Conservation (phyloP, 1,284 basidiomycete species). For the Apiotrichum siamense region DNA sequence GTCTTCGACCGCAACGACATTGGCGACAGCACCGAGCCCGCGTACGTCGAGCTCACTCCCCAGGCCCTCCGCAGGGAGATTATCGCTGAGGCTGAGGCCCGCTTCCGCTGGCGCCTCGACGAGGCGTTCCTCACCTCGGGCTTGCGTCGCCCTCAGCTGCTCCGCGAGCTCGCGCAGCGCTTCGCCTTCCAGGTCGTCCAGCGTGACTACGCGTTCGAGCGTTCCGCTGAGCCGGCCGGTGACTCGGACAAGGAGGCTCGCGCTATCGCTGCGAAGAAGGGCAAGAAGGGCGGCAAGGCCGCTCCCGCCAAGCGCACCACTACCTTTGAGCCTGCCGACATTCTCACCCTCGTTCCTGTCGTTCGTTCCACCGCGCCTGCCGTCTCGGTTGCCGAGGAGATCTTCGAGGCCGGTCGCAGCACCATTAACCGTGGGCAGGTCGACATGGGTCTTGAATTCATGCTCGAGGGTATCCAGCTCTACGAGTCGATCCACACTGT, state of each 20-base stretch:
- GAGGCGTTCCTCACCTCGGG: constrained; percentile 41
- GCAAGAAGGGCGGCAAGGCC: constrained; percentile 35
- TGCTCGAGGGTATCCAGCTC: constrained; percentile 53
- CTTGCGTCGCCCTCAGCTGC: constrained; percentile 48
- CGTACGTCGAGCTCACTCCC: constrained; percentile 52
- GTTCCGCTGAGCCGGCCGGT: constrained; percentile 20
- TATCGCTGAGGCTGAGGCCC: constrained; percentile 45
- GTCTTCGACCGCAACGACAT: constrained; percentile 42
- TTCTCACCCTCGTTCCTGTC: constrained; percentile 53
- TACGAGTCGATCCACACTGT: constrained; percentile 56
- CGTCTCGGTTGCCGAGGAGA: constrained; percentile 52
- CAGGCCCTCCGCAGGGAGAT: constrained; percentile 47
- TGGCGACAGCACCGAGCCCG: constrained; percentile 27
- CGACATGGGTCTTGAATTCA: constrained; percentile 52
- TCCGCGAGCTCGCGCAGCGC: constrained; percentile 52
- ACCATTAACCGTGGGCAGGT: constrained; percentile 52
- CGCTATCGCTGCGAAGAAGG: constrained; percentile 31
- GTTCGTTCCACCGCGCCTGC: constrained; percentile 52
- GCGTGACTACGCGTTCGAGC: constrained; percentile 49
- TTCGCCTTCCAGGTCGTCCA: constrained; percentile 54
- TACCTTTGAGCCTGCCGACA: constrained; percentile 52
- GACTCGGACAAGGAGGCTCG: constrained; percentile 31
- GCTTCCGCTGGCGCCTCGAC: constrained; percentile 52
- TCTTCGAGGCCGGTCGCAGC: constrained; percentile 52
- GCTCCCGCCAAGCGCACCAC: constrained; percentile 23